phyloP scores from a whole-genome alignment of 2,329 filamentous ascomycete species.

The Scopulariopsis brevicaulis region DNA sequence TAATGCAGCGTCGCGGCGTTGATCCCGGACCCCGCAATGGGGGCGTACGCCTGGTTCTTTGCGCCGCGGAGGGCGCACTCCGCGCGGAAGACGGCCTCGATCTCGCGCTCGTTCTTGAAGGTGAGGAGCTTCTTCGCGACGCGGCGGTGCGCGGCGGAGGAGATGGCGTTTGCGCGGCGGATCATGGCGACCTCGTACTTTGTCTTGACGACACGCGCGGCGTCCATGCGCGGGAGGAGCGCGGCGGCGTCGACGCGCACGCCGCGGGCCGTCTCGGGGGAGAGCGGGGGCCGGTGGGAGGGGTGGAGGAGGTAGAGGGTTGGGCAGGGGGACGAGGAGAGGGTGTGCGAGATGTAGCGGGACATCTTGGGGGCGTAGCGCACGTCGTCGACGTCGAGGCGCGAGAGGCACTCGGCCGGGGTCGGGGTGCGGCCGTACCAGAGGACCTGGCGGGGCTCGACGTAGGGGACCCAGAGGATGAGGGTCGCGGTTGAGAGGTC shows the following conservation, averaged over 20 bases:
- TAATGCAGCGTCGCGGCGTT: constrained; percentile 87
- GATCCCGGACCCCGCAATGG: constrained; percentile 77
- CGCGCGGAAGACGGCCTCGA: constrained; percentile 67
- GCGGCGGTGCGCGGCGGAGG: constrained; percentile 62
- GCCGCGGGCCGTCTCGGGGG: constrained; percentile 23
- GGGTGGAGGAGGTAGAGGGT: constrained; percentile 34
- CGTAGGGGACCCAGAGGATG: constrained; percentile 62
- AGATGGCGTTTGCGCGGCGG: constrained; percentile 69
- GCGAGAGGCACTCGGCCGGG: constrained; percentile 46
- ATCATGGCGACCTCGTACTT: constrained; percentile 78
- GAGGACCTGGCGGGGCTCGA: constrained; percentile 48
- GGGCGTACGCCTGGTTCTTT: constrained; percentile 70
- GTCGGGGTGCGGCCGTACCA: constrained; percentile 54
- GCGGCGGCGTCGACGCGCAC: constrained; percentile 33
- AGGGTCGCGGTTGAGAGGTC: constrained; percentile 49
- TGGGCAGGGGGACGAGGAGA: constrained; percentile 26
- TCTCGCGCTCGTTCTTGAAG: constrained; percentile 67
- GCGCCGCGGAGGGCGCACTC: constrained; percentile 63
- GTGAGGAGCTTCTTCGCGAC: constrained; percentile 53
- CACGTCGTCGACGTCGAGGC: constrained; percentile 62
- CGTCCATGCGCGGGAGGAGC: constrained; percentile 65
- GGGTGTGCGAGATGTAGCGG: constrained; percentile 25
- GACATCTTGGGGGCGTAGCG: constrained; percentile 45
- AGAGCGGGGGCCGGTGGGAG: constrained; percentile 24
- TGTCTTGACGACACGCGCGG: constrained; percentile 71